A percentile compares a stretch with the other conserved stretches of the same genome.
phyloP scores from a whole-genome alignment of 768 basidiomycete genomes.

The Pleurotus salmoneostramineus region DNA sequence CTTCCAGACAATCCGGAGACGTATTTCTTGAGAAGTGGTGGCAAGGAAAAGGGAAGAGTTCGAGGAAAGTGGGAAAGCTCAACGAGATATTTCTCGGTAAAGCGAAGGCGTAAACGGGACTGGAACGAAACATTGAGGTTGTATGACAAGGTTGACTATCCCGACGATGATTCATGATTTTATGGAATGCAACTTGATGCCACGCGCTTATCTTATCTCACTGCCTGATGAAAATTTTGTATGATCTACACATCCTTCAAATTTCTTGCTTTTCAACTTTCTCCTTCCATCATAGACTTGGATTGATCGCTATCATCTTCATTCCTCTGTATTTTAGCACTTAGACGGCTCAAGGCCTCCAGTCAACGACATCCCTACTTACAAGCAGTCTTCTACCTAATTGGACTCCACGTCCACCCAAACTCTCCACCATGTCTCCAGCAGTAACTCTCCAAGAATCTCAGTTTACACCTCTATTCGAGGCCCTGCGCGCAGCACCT shows the following conservation, averaged over 20 bases:
- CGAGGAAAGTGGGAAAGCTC: conserved; percentile 65
- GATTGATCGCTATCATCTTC: neutral
- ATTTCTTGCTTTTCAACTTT: neutral
- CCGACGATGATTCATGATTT: conserved; percentile 39
- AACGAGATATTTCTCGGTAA: conserved; percentile 75
- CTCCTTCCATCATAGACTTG: neutral
- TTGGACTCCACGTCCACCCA: neutral
- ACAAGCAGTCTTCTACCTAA: neutral
- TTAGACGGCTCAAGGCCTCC: neutral
- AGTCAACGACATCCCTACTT: neutral
- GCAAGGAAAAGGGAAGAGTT: conserved; percentile 69
- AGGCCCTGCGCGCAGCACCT: conserved; percentile 12
- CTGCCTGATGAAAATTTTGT: neutral
- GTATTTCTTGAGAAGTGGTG: conserved; percentile 56
- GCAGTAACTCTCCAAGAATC: conserved; percentile 1
- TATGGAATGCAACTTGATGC: neutral
- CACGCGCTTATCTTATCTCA: neutral
- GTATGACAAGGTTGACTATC: conserved; percentile 83
- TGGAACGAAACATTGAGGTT: conserved; percentile 85
- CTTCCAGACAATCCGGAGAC: conserved; percentile 69
- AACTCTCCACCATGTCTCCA: conserved; percentile 9
- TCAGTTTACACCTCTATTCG: conserved; percentile 11
- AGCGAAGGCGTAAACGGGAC: conserved; percentile 75
- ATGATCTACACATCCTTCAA: too few species aligned
- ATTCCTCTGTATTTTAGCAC: conserved; percentile 4